Conservation (phyloP, 306 rosid genomes). For the Cucumis cinereus region DNA sequence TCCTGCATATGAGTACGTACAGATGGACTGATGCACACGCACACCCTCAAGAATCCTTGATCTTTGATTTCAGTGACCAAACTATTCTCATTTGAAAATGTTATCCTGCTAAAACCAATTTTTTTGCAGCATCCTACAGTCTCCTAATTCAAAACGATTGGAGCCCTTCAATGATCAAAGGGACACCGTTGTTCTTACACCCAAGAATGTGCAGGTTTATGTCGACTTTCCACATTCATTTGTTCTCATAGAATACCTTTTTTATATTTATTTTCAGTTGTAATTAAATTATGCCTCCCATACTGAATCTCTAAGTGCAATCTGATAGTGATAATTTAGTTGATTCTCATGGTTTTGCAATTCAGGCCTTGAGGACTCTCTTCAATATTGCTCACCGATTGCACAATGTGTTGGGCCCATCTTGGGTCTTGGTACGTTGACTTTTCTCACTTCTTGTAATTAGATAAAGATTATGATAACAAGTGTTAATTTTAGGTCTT, state of each 20-base stretch:
- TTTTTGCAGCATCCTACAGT: constrained; percentile 56
- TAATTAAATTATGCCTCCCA: background rate
- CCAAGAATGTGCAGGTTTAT: constrained; percentile 92
- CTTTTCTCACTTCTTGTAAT: constrained; percentile 9
- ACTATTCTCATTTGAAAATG: constrained; percentile 10
- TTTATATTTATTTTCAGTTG: background rate
- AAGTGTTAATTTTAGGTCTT: constrained; percentile 45
- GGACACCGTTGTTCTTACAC: constrained; percentile 78
- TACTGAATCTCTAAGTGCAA: background rate
- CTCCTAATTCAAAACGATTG: constrained; percentile 69
- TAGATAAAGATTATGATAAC: background rate
- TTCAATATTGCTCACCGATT: constrained; percentile 94
- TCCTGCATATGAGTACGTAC: background rate
- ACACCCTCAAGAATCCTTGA: background rate
- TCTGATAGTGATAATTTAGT: background rate
- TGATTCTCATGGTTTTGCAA: constrained; percentile 15
- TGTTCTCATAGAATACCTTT: constrained; percentile 8
- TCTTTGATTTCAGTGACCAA: background rate
- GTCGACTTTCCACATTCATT: constrained; percentile 4
- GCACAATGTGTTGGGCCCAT: constrained; percentile 92
- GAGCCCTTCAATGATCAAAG: constrained; percentile 63
- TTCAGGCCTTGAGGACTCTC: constrained; percentile 92
- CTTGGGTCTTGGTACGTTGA: constrained; percentile 89
- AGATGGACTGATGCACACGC: background rate
- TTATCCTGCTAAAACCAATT: constrained; percentile 30